Base-by-base conservation (phyloP, 495 filamentous ascomycete genomes). In the Hypoxylon cercidicola region DNA sequence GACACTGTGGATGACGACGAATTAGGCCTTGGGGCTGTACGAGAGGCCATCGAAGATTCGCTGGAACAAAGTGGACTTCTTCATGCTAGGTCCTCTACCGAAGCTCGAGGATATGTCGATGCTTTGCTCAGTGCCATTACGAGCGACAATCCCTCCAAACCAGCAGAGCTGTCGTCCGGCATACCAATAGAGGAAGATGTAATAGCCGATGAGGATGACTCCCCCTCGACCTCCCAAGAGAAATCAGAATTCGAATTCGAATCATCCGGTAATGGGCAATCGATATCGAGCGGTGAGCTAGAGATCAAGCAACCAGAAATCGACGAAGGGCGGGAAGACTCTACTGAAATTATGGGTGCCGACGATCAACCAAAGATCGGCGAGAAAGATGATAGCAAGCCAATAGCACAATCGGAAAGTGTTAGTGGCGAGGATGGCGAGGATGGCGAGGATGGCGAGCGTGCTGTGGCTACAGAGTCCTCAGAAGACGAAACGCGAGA, bases 1-100 rank as follows among this genome's bases (percentile, higher is more conserved):
- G 75, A 85, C 44, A 78, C 79, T 5, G 76, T 87, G 50, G 79
- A 82, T 50, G 75, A 84, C 52, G 85, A 87, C 52, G 84, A 83
- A 55, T 61, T 78, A 34, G 80, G 79, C 19, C 59, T 80, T 19
- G 77, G 75, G 4, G 66, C 72, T 8, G 71, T 82, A 13, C 65
- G 74, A n/a, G 77, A 78, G 32, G 75, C 79, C 2, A 75, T 82
- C 16, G 74, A 76, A 34, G 70, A 79, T n/a, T 78, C 80, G 4
- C 60, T 82, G 6, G 69, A 74, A 57, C 72, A 81, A 52, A 79
- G 78, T 55, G 78, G 78, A 7, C 69, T 81, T 5, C 70, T 81
- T 15, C 71, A 64, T n/a, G 61, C 62, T n/a, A 70, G 60, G 32
- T 72, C 72, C 0, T 58, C 72, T 5, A 71, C 68, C 3, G 78